phyloP scores from a whole-genome alignment of 495 filamentous ascomycete species.

The Penicillium waksmanii region DNA sequence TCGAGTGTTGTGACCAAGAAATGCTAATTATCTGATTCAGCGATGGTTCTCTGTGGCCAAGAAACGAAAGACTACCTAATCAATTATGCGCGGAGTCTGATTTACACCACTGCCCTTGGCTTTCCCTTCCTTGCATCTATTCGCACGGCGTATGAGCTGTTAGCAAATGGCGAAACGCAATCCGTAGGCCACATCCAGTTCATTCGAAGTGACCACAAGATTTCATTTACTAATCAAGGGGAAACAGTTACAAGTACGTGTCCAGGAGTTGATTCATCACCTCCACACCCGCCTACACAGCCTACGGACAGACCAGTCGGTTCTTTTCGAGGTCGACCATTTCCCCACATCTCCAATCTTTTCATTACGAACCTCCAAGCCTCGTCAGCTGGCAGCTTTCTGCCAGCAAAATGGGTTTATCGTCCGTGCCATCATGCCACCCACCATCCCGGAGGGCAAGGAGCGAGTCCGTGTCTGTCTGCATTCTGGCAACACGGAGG shows the following conservation, averaged over 20 bases:
- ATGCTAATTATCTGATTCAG: conserved; percentile 13
- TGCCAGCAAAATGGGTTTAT: conserved; percentile 41
- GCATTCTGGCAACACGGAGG: conserved; percentile 52
- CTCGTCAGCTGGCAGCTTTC: conserved; percentile 32
- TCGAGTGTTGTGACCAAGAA: not conserved
- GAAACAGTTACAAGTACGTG: conserved; percentile 39
- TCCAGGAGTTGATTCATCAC: conserved; percentile 43
- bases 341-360: conserved; percentile 49
- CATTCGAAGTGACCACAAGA: no score
- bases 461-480: conserved; percentile 55
- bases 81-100: conserved; percentile 53
- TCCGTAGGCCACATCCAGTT: conserved; percentile 28
- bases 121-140: conserved; percentile 55
- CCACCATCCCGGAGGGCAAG: conserved; percentile 50
- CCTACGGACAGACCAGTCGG: conserved; percentile 31
- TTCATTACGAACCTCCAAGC: conserved; percentile 46
- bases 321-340: conserved; percentile 42
- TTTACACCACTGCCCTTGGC: conserved; percentile 52
- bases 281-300: conserved; percentile 36
- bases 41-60: conserved; percentile 50
- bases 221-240: not conserved
- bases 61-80: conserved; percentile 46
- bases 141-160: conserved; percentile 48
- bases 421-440: conserved; percentile 53
- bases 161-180: conserved; percentile 43